A percentile compares a stretch with the other conserved stretches of the same genome.
phyloP scores from a whole-genome alignment of 257 asterid species.

The Nicotiana paniculata region DNA sequence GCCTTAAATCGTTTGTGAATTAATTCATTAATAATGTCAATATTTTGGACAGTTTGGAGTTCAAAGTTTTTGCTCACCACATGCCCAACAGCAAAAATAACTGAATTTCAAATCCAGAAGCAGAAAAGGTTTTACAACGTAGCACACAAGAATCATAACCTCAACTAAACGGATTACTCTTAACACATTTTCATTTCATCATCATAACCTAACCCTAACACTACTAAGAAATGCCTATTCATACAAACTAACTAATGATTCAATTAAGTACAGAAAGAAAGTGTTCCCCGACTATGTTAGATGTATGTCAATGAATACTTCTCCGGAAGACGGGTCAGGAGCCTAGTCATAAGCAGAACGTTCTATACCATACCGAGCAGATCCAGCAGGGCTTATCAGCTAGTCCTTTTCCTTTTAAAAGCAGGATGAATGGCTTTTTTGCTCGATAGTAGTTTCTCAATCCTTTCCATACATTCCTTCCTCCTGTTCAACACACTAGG shows the following conservation, averaged over 20 bases:
- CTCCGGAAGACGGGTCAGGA: not conserved
- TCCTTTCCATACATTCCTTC: slow-evolving; percentile 56
- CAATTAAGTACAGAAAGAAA: not conserved
- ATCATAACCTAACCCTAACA: not conserved
- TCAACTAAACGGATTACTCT: not conserved
- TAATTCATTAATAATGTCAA: not conserved
- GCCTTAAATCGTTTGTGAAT: not conserved
- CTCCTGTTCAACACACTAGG: slow-evolving; percentile 52
- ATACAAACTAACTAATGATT: not conserved
- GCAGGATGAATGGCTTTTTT: slow-evolving; percentile 47
- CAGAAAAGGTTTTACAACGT: not conserved
- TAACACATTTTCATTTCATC: not conserved
- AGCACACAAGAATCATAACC: not conserved
- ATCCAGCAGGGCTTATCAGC: slow-evolving; percentile 14
- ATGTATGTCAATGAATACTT: not conserved
- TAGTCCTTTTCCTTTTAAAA: slow-evolving; percentile 48
- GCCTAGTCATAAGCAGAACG: not conserved
- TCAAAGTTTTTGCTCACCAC: not conserved
- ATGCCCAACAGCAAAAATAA: not conserved
- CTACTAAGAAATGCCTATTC: not conserved
- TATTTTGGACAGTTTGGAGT: not conserved
- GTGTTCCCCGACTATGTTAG: not conserved
- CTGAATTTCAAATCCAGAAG: not conserved
- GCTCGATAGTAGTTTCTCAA: slow-evolving; percentile 45
- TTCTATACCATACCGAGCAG: slow-evolving; percentile 6